phyloP scores from a whole-genome alignment of 352 stramenopile species.

The Globisporangium radiosum region DNA sequence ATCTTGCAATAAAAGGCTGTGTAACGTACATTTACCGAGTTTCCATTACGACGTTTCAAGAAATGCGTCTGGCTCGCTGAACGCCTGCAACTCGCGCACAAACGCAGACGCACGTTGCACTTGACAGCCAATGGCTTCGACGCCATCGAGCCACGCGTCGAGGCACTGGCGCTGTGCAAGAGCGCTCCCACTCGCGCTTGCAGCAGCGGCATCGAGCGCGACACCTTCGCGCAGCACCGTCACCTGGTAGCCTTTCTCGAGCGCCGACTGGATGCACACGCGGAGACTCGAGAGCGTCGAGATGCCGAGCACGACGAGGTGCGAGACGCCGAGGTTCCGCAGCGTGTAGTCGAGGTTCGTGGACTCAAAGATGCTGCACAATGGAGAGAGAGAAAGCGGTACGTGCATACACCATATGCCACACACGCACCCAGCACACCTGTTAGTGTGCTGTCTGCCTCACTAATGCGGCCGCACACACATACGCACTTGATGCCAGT shows the following conservation, averaged over 20 bases:
- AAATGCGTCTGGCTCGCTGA: slow-evolving; percentile 5
- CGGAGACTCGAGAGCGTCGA: slow-evolving; percentile 80
- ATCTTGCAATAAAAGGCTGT: too few relatives aligned
- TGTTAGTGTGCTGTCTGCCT: too few relatives aligned
- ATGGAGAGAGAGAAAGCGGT: too few relatives aligned
- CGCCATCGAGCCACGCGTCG: slow-evolving; percentile 16
- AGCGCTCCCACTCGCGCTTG: neutral
- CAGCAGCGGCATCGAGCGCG: slow-evolving; percentile 5
- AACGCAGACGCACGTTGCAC: slow-evolving; percentile 21
- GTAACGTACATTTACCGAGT: too few relatives aligned
- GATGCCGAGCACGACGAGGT: slow-evolving; percentile 82
- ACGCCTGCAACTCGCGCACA: slow-evolving; percentile 30
- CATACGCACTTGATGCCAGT: slow-evolving; percentile 63
- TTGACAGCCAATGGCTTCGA: slow-evolving; percentile 26
- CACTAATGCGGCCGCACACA: neutral
- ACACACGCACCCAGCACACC: too few relatives aligned
- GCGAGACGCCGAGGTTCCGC: slow-evolving; percentile 78
- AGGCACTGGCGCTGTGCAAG: slow-evolving; percentile 1
- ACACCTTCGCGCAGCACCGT: slow-evolving; percentile 79
- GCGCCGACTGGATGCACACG: slow-evolving; percentile 69
- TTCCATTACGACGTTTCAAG: neutral
- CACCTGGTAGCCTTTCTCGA: slow-evolving; percentile 86
- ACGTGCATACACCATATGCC: too few relatives aligned
- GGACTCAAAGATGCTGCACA: slow-evolving; percentile 66
- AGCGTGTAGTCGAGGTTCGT: slow-evolving; percentile 90